A percentile compares a stretch with the other conserved stretches of the same genome.
phyloP scores from a whole-genome alignment of 805 yeast genomes.

The Starmerella geochares region DNA sequence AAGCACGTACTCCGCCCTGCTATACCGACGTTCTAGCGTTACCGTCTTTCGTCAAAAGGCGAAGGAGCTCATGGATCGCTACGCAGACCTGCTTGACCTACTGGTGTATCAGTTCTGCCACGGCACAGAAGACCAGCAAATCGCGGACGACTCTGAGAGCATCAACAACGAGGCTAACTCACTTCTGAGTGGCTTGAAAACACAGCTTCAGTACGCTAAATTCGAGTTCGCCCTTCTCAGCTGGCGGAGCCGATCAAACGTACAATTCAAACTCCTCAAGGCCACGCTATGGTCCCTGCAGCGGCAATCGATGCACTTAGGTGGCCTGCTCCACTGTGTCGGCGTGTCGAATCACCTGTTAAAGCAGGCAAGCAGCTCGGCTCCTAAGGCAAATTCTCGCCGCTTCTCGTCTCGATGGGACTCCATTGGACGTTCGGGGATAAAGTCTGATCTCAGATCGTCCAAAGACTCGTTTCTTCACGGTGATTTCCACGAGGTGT shows the following conservation, averaged over 20 bases:
- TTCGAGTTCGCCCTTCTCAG: slow-evolving; percentile 37
- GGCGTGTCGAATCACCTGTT: slow-evolving; percentile 48
- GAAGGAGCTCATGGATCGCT: slow-evolving; percentile 39
- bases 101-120: slow-evolving; percentile 45
- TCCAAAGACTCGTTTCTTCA: not conserved
- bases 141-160: not conserved
- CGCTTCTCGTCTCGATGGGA: slow-evolving; percentile 5
- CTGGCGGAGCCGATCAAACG: not conserved
- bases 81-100: slow-evolving; percentile 38
- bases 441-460: not conserved
- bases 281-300: slow-evolving; percentile 36
- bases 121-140: slow-evolving; percentile 34
- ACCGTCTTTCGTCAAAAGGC: slow-evolving; percentile 25
- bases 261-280: not conserved
- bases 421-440: not conserved
- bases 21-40: slow-evolving; percentile 42
- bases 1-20: slow-evolving; percentile 46
- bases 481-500: not conserved
- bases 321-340: slow-evolving; percentile 58
- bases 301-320: slow-evolving; percentile 46
- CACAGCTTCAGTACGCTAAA: slow-evolving; percentile 46
- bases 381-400: not conserved
- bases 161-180: slow-evolving; percentile 9
- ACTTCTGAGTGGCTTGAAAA: slow-evolving; percentile 34
- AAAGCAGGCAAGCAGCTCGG: slow-evolving; percentile 8